Conservation (phyloP, 2,329 filamentous ascomycete species). For the Hymenoscyphus scutula region DNA sequence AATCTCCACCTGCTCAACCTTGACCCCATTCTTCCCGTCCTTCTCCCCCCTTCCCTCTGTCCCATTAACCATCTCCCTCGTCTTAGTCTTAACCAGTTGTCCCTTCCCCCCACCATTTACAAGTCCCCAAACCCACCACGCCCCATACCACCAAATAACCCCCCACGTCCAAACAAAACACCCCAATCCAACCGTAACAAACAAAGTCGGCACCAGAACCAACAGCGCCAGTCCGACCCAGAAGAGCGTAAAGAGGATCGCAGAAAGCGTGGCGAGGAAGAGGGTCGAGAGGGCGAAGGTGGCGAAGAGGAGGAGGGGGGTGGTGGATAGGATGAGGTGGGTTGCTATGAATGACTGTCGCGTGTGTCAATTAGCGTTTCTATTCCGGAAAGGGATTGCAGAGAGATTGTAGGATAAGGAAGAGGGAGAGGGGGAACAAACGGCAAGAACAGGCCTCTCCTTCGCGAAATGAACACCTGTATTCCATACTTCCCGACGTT, state of each 20-base stretch:
- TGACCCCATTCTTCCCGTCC: not conserved
- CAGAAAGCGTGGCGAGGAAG: conserved; percentile 59
- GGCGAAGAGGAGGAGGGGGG: conserved; percentile 68
- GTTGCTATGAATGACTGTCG: conserved; percentile 63
- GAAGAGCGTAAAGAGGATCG: conserved; percentile 64
- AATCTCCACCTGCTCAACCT: conserved; percentile 29
- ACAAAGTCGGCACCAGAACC: conserved; percentile 65
- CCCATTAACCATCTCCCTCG: no score
- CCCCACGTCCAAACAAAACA: conserved; percentile 67
- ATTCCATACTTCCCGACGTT: conserved; percentile 55
- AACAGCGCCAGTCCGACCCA: conserved; percentile 65
- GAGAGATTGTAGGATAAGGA: not conserved
- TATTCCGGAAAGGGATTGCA: not conserved
- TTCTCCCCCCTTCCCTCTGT: no score
- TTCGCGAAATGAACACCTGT: conserved; percentile 55
- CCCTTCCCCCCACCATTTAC: not conserved
- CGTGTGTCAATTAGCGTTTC: no score
- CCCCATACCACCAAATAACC: conserved; percentile 62
- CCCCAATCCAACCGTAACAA: conserved; percentile 62
- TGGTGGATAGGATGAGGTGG: conserved; percentile 62
- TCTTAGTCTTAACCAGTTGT: not conserved
- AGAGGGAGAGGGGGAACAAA: conserved; percentile 43
- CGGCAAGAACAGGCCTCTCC: conserved; percentile 67
- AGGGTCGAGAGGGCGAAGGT: conserved; percentile 63
- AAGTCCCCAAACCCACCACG: conserved; percentile 42